phyloP scores from a whole-genome alignment of 2,329 filamentous ascomycete species.

The Microascus cirrosus region DNA sequence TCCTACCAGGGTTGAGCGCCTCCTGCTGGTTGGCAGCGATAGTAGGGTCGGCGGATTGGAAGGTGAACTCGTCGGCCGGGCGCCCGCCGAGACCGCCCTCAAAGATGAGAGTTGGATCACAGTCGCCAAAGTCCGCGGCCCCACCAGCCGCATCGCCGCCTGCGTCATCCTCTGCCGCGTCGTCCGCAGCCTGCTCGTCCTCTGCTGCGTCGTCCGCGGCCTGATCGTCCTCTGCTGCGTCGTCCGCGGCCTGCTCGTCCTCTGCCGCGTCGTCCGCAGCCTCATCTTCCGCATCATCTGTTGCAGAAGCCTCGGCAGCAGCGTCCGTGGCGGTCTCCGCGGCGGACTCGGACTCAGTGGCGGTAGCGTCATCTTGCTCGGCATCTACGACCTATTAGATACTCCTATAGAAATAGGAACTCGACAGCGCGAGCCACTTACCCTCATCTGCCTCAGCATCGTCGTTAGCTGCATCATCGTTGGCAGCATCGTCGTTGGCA shows the following conservation, averaged over 20 bases:
- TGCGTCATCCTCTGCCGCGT: conserved; percentile 3
- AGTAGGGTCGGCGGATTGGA: conserved; percentile 53
- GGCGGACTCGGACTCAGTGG: conserved; percentile 5
- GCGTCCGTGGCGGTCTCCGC: too few relatives aligned
- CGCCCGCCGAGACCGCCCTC: conserved; percentile 46
- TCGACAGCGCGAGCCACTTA: too few relatives aligned
- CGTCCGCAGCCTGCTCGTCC: conserved; percentile 5
- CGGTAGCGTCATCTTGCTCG: conserved; percentile 1
- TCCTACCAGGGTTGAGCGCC: conserved; percentile 52
- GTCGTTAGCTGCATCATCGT: conserved; percentile 1
- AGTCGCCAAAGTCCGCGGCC: conserved; percentile 38
- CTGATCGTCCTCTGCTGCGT: conserved; percentile 6
- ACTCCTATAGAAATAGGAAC: too few relatives aligned
- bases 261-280: conserved; percentile 4
- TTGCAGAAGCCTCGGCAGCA: conserved; percentile 6
- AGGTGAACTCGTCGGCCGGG: conserved; percentile 49
- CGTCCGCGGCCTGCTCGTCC: conserved; percentile 6
- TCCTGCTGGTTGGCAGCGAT: conserved; percentile 51
- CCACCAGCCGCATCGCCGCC: conserved; percentile 15
- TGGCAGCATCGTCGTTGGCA: conserved; percentile 13
- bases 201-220: conserved; percentile 6
- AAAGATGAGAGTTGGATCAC: conserved; percentile 47
- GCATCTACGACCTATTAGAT: too few relatives aligned
- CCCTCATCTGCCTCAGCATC: conserved; percentile 1
- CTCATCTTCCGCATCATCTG: conserved; percentile 6